phyloP scores from a whole-genome alignment of 257 asterid species.

The Salvia miltiorrhiza region DNA sequence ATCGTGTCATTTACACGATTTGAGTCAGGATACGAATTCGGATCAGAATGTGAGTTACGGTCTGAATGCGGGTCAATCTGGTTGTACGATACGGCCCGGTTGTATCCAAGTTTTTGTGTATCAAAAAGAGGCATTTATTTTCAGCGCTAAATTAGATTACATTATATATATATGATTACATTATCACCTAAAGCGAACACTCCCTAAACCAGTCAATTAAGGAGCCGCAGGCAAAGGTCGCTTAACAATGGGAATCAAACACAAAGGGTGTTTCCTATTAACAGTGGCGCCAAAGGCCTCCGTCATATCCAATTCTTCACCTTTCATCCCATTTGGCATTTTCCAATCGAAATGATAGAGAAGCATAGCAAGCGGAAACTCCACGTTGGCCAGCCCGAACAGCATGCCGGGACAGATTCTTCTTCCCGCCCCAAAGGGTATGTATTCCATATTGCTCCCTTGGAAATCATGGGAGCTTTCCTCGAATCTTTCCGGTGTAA shows the following conservation, averaged over 20 bases:
- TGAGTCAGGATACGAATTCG: no score
- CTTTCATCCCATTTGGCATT: neutral
- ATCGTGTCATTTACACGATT: no score
- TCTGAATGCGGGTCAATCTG: no score
- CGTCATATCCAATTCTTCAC: neutral
- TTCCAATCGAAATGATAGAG: neutral
- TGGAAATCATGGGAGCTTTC: neutral
- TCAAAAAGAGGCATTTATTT: no score
- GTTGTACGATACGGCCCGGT: no score
- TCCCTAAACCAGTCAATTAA: no score
- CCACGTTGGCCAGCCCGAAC: neutral
- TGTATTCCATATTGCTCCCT: neutral
- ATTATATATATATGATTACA: no score
- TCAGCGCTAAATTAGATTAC: no score
- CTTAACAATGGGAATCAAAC: neutral
- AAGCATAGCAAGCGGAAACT: neutral
- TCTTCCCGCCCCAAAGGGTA: neutral
- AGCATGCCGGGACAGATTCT: neutral
- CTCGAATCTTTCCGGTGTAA: neutral
- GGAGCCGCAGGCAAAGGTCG: neutral
- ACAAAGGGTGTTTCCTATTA: neutral
- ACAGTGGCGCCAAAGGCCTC: neutral
- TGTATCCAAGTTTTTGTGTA: no score
- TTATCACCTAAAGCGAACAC: no score
- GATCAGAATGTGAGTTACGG: no score